Base-by-base conservation (phyloP, 2,329 filamentous ascomycete species). In the Hansfordia pulvinata region DNA sequence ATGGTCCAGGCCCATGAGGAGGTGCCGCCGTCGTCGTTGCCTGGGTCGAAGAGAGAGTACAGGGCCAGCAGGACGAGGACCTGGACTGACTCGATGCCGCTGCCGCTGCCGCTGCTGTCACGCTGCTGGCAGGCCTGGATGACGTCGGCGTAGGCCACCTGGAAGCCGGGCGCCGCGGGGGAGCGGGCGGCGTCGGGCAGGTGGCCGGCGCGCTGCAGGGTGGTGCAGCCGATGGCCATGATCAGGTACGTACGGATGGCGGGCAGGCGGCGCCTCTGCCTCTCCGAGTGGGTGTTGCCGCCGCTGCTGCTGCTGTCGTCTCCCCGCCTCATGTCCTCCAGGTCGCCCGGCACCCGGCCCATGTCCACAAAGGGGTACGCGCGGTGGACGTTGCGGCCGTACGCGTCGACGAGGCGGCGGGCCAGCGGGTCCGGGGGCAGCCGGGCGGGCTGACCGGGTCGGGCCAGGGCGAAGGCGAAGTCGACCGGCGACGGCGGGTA, bases 191-290 rank as follows among this genome's bases (percentile, higher is more conserved):
- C 48, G 10, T 41, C 37, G 3, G 54, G 46, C 2, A 57, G 43
- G 29, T 59, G 51, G 1, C 56, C 56, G 2, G 54, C 56, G 2
- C 58, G 43, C 31, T 57, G 49, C 11, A 61, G 36, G 0, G 56
- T 60, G 0, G 55, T 59, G 27, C 52, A 56, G 0, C 58, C 57
- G 19, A 62, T 59, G 14, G 58, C 56, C 52, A 60, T 58, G 34
- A 60, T 46, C 4, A 61, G 49, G 31, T 56, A 56, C 18, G 47
- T 45, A 5, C 42, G 37, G 5, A 40, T 31, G n/a, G n/a, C n/a
- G n/a, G n/a, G n/a, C n/a, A n/a, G n/a, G n/a, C n/a, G n/a, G n/a
- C n/a, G n/a, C n/a, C n/a, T n/a, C n/a, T n/a, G n/a, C n/a, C n/a
- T n/a, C n/a, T n/a, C n/a, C n/a, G n/a, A n/a, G n/a, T n/a, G n/a